Base-by-base conservation (phyloP, 352 stramenopile genomes). In the Blastocystis sp. region DNA sequence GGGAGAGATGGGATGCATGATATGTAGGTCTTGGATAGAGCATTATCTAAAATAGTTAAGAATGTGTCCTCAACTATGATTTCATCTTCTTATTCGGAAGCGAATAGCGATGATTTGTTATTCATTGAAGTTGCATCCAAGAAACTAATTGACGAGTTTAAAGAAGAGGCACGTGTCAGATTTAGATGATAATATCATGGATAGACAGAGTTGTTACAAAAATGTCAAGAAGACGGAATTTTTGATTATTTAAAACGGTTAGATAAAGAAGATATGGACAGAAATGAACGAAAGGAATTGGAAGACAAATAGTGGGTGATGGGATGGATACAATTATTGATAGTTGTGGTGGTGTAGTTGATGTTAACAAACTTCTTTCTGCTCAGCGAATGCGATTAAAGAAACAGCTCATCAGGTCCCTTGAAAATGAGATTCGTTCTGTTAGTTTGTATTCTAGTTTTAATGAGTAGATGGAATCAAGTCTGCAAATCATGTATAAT, bases 321-420 rank as follows among this genome's bases (percentile, higher is more conserved):
- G 17, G 0, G 40, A 48, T 51, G 27, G 5, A 13, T n/a, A 22
- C 22, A 3, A 5, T 54, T 9, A 64, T 9, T 0, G n/a, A 11
- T 84, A 84, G 73, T 53, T 84, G 73, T 53, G 73, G 73, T 30
- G 1, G 15, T 24, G 73, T 66, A 42, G 54, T 84, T 17, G 73
- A 84, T 42, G 73, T 84, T n/a, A 84, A 84, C 17, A 84, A 68
- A 7, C 53, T 84, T 5, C 73, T 84, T 11, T 64, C 6, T 11
- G 73, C 24, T 11, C 73, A 84, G 56, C 73, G 73, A 22, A 84
- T 84, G 73, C 73, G 73, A 9, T 24, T 84, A 37, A 84, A 84
- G 56, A 84, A 84, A 27, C 48, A 57, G 6, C 51, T 84, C 17
- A 68, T 84, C 33, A 44, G 51, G n/a, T 30, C 48, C 13, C 27